Evolutionary conservation across 75 land plant species (phyloP), one percentile per base, ranked within the genome.

Genomic region (Pinus tabuliformis): DNA sequence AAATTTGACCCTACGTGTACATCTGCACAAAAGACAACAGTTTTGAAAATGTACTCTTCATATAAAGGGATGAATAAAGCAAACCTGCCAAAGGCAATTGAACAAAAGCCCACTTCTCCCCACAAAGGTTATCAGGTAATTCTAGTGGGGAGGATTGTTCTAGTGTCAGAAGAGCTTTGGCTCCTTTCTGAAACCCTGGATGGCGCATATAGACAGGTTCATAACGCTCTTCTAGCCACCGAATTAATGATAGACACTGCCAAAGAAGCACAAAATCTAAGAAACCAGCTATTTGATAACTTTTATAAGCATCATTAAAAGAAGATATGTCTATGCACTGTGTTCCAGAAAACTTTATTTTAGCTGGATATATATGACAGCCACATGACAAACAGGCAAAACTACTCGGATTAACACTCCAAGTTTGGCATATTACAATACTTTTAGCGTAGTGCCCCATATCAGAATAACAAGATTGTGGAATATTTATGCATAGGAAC

Each of bases 101-200:
- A 17, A 97, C 99, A 86, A 97, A 97, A 22, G 98, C 95, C 98
- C 99, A 95, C 75, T 88, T 86, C 52, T 96, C 99, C 2, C 99
- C 95, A 73, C 84, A 83, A 22, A 92, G 86, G 62, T 91, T 90
- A 36, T 95, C 95, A 21, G 99, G 99, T 63, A 97, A 87, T 49
- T 86, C 86, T 88, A 87, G 79, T 20, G 99, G 98, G 73, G 95
- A 89, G 57, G 90, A 85, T 71, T 90, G 83, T 79, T 92, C 96
- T 70, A 89, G 66, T 14, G 91, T 72, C 21, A 88, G 72, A 39
- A 97, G 84, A n/a, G 95, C 91, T 76, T 90, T 86, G n/a, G 94
- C 81, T 79, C 91, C 91, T 78, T 90, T 77, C 70, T 96, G 99
- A 78, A 94, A 94, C 54, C 99, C 99, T 72, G 98, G 95, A 91